Evolutionary conservation across 495 filamentous ascomycete species (phyloP), one percentile per base, ranked within the genome.

Genomic region (Margaritispora aquatica): DNA sequence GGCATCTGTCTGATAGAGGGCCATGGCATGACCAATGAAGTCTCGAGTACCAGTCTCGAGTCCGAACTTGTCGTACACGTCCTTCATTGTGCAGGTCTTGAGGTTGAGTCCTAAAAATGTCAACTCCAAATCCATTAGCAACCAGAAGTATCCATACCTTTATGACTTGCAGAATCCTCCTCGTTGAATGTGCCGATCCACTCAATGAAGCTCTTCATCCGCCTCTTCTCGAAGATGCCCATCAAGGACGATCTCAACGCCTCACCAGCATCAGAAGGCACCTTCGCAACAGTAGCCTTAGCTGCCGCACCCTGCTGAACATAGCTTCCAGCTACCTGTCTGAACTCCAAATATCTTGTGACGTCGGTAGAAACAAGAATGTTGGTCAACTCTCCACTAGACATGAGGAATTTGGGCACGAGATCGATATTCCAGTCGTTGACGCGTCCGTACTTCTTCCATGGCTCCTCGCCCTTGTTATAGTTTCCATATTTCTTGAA

Each of bases 391-490:
- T 99, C 92, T 70, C 94, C 94, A 67, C 96, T 96, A 20, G 94
- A 89, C 92, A 99, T 97, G 70, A 99, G 80, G 54, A 99, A 83
- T 80, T 99, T 99, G 60, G 94, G 93, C 48, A 97, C 91, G 63
- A 99, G 80, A 69, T 97, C 95, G 73, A 99, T 93, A 77, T 97
- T 97, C 94, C 94, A 99, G 81, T 99, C 94, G 78, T 99, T 97
- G 72, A 87, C 77, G 57, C 95, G 83, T 65, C 93, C 88, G 74
- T 96, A 95, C 74, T 96, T 89, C 82, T 96, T 92, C 95, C 93
- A 96, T 62, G 92, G 92, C 77, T 96, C 91, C 66, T 92, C 88
- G 62, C 88, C 92, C 62, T 82, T 74, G 62, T 71, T 69, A 68
- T 84, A 87, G 75, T 94, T 92, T 73, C 88, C 88, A 74, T 96